Evolutionary conservation across 306 rosid species (phyloP).

Genomic region (Ammopiptanthus mongolicus): DNA sequence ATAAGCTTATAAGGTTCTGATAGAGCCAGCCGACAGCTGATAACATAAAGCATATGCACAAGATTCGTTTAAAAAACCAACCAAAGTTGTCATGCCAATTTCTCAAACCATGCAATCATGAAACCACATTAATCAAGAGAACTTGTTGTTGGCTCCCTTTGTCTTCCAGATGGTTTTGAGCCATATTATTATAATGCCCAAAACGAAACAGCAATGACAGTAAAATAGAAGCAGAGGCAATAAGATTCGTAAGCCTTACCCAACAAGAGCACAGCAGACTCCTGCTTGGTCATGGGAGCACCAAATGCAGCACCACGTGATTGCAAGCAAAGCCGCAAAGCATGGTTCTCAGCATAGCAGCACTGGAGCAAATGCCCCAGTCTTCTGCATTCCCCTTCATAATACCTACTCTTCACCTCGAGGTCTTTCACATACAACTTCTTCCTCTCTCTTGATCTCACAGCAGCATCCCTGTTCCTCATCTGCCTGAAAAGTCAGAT

Average conservation of each 20-base stretch:
- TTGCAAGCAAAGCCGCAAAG: constrained; percentile 67
- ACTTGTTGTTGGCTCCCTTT: neutral
- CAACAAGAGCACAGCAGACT: constrained; percentile 99
- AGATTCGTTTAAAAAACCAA: neutral
- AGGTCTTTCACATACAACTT: constrained; percentile 63
- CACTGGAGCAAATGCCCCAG: constrained; percentile 83
- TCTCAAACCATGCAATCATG: neutral
- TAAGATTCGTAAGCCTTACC: constrained; percentile 47
- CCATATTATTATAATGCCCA: neutral
- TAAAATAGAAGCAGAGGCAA: neutral
- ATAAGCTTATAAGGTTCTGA: neutral
- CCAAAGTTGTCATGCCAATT: neutral
- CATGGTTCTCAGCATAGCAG: constrained; percentile 80
- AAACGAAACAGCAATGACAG: neutral
- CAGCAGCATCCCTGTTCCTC: constrained; percentile 93
- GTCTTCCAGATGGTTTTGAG: neutral
- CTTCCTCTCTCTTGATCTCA: constrained; percentile 86
- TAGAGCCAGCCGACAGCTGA: neutral
- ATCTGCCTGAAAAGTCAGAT: constrained; percentile 57
- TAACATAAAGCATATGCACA: neutral
- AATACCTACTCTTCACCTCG: constrained; percentile 73
- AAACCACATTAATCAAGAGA: neutral
- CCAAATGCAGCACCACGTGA: constrained; percentile 51
- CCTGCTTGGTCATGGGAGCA: constrained; percentile 83
- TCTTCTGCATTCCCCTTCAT: constrained; percentile 86